phyloP scores from a whole-genome alignment of 2,329 filamentous ascomycete genomes.

The Ascosphaera apis region DNA sequence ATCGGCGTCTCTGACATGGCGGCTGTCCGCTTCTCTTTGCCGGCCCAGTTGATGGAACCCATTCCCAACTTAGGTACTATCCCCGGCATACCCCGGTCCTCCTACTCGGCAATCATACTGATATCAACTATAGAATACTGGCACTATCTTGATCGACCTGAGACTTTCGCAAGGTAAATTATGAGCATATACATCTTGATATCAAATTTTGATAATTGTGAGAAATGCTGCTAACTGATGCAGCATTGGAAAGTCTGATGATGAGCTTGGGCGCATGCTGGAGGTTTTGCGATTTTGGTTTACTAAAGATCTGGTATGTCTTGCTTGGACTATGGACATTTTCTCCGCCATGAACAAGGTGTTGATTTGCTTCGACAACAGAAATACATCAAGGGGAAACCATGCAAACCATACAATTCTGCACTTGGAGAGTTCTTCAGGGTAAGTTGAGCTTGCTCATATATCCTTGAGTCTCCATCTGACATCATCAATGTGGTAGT shows the following conservation, averaged over 20 bases:
- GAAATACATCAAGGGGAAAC: slow-evolving; percentile 97
- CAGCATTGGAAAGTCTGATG: slow-evolving; percentile 69
- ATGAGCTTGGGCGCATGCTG: slow-evolving; percentile 79
- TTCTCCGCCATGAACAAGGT: background rate
- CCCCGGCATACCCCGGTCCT: background rate
- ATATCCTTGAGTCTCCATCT: slow-evolving; percentile 4
- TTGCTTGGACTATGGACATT: slow-evolving; percentile 6
- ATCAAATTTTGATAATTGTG: too few relatives aligned
- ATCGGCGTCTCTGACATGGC: slow-evolving; percentile 92
- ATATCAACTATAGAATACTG: slow-evolving; percentile 50
- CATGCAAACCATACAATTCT: slow-evolving; percentile 98
- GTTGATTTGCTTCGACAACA: slow-evolving; percentile 10
- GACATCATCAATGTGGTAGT: slow-evolving; percentile 27
- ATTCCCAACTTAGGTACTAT: slow-evolving; percentile 59
- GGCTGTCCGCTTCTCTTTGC: slow-evolving; percentile 82
- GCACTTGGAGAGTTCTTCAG: slow-evolving; percentile 93
- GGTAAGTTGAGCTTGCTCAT: slow-evolving; percentile 27
- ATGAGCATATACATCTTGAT: slow-evolving; percentile 5
- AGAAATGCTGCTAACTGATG: slow-evolving; percentile 5
- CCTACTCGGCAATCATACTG: too few relatives aligned
- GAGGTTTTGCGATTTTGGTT: slow-evolving; percentile 95
- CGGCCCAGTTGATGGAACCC: slow-evolving; percentile 84
- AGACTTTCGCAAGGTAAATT: slow-evolving; percentile 50
- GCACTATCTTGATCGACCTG: slow-evolving; percentile 91
- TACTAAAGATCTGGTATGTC: slow-evolving; percentile 62